Evolutionary conservation across 257 asterid genomes (phyloP).

Genomic region (Petunia axillaris): DNA sequence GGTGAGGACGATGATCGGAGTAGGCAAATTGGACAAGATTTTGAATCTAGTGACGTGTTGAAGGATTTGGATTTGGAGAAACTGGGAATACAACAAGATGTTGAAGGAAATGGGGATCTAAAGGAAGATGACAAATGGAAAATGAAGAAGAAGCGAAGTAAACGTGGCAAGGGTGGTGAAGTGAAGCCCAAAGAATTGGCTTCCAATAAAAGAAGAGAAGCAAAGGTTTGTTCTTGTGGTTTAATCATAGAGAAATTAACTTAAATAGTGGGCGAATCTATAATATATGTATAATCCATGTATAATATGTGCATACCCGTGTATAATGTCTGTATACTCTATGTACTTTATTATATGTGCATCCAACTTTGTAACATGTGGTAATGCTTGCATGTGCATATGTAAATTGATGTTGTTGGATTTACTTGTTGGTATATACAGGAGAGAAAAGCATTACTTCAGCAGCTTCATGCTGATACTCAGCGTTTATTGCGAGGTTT

Average conservation of each 20-base stretch:
- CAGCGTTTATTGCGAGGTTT: slow-evolving; percentile 86
- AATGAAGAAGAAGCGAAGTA: slow-evolving; percentile 49
- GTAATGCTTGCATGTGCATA: not conserved
- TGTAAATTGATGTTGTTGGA: slow-evolving; percentile 13
- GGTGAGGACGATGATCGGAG: not conserved
- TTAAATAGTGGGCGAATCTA: too few species aligned
- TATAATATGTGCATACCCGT: too few species aligned
- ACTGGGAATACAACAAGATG: slow-evolving; percentile 31
- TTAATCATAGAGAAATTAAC: not conserved
- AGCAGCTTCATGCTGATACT: slow-evolving; percentile 89
- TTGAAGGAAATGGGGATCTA: slow-evolving; percentile 18
- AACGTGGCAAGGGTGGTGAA: slow-evolving; percentile 35
- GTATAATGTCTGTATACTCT: not conserved
- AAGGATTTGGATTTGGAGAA: slow-evolving; percentile 29
- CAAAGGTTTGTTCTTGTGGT: slow-evolving; percentile 52
- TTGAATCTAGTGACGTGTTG: slow-evolving; percentile 45
- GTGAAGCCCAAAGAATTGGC: slow-evolving; percentile 34
- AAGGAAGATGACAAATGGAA: slow-evolving; percentile 29
- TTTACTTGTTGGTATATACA: slow-evolving; percentile 33
- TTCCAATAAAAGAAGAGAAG: slow-evolving; percentile 58
- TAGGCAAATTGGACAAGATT: slow-evolving; percentile 23
- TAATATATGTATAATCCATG: not conserved
- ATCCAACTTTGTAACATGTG: not conserved
- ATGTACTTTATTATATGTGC: not conserved
- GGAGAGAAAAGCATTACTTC: slow-evolving; percentile 67